Conservation (phyloP, 2,329 filamentous ascomycete species). For the Coniochaeta pulveracea region DNA sequence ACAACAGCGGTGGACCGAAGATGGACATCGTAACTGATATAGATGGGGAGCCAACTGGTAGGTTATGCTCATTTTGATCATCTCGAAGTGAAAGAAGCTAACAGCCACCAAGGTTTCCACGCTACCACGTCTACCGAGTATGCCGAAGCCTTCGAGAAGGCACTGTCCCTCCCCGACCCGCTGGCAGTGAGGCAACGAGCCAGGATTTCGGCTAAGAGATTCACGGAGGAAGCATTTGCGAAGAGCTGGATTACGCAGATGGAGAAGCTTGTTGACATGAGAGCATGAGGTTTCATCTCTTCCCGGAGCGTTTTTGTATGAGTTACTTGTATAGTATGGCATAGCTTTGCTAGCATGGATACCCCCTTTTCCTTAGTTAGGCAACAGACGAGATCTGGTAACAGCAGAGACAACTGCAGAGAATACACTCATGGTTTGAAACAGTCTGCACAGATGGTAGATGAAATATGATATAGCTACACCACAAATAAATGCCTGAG, state of each 20-base stretch:
- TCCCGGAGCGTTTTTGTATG: background rate
- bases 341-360: constrained; percentile 1
- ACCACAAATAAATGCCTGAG: too few species aligned
- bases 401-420: too few species aligned
- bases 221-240: constrained; percentile 79
- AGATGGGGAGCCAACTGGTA: constrained; percentile 68
- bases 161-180: constrained; percentile 60
- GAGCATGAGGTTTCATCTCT: constrained; percentile 2
- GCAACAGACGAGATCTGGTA: too few species aligned
- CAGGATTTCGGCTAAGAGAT: constrained; percentile 66
- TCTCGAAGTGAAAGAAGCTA: constrained; percentile 6
- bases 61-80: constrained; percentile 12
- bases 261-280: constrained; percentile 50
- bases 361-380: constrained; percentile 2
- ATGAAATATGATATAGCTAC: too few species aligned
- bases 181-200: constrained; percentile 67
- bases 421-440: too few species aligned
- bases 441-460: too few species aligned
- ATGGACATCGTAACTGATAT: constrained; percentile 80
- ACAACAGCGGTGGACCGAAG: constrained; percentile 87
- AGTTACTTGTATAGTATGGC: too few species aligned
- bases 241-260: constrained; percentile 68
- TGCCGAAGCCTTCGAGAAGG: constrained; percentile 67
- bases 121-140: constrained; percentile 71
- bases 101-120: constrained; percentile 56